Evolutionary conservation across 2,329 filamentous ascomycete species (phyloP).

Genomic region (Colletotrichum cuscutae): DNA sequence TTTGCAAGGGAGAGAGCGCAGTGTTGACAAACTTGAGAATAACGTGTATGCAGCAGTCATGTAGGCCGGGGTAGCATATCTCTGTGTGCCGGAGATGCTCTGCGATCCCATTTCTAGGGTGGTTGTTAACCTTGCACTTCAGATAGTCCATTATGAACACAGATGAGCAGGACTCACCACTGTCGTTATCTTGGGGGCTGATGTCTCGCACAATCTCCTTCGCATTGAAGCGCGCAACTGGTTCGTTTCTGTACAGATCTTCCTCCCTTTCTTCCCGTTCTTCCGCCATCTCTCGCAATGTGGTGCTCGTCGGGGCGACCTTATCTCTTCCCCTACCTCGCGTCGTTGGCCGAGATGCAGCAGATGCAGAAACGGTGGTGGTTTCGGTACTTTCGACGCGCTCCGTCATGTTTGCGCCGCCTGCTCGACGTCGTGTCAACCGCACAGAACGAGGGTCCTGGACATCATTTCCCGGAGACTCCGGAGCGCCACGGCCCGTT

Average conservation of each 20-base stretch:
- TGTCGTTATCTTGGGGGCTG: constrained; percentile 28
- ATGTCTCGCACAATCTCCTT: constrained; percentile 8
- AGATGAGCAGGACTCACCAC: constrained; percentile 8
- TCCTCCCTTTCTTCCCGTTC: constrained; percentile 6
- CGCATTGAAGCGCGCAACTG: constrained; percentile 17
- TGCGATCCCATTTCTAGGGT: constrained; percentile 21
- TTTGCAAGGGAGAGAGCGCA: neutral
- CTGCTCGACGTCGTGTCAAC: constrained; percentile 14
- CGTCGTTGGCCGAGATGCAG: neutral
- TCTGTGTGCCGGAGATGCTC: constrained; percentile 2
- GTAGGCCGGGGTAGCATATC: neutral
- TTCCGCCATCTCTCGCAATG: neutral
- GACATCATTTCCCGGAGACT: neutral
- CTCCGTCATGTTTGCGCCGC: neutral
- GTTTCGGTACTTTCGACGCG: neutral
- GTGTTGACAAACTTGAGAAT: constrained; percentile 14
- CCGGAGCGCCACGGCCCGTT: neutral
- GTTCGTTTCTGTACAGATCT: neutral
- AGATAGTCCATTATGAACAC: neutral
- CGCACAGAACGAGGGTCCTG: neutral
- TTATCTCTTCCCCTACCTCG: constrained; percentile 3
- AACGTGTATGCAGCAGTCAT: constrained; percentile 8
- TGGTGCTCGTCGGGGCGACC: neutral
- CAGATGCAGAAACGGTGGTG: neutral
- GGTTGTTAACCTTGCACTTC: neutral